Evolutionary conservation across 495 filamentous ascomycete genomes (phyloP).

Genomic region (Neurospora terricola): DNA sequence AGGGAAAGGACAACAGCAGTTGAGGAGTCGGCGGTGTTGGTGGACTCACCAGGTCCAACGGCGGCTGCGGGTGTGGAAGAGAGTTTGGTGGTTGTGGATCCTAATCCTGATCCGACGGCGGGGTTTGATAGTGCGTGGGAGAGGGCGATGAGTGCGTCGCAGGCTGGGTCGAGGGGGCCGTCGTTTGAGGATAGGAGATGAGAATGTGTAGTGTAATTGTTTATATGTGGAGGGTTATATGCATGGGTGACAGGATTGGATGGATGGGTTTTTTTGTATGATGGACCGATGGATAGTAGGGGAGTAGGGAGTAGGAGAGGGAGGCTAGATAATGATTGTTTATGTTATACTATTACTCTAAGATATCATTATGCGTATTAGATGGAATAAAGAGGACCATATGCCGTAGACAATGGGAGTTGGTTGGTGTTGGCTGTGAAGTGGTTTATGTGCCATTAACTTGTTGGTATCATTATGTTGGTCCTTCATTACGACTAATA

Average conservation of each 20-base stretch:
- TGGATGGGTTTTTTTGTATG: not conserved
- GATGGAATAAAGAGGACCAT: not conserved
- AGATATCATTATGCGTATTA: not conserved
- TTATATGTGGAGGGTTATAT: not conserved
- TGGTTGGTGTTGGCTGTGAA: not conserved
- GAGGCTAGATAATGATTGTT: not conserved
- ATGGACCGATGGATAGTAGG: not conserved
- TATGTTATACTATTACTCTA: not conserved
- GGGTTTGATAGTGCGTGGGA: slow-evolving; percentile 60
- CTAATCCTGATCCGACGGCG: slow-evolving; percentile 27
- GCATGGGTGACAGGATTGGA: not conserved
- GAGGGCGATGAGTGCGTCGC: slow-evolving; percentile 29
- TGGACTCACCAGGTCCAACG: not conserved
- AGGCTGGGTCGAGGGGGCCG: not conserved
- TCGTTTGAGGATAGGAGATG: not conserved
- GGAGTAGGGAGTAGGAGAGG: not conserved
- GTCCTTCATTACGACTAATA: not conserved
- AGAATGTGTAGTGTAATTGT: not conserved
- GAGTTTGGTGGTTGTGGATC: slow-evolving; percentile 38
- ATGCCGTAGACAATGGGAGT: not conserved
- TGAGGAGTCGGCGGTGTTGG: not conserved
- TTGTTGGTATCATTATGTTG: not conserved
- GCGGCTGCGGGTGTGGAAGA: slow-evolving; percentile 15
- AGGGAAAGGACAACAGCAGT: not conserved
- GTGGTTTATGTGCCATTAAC: not conserved